phyloP scores from a whole-genome alignment of 176 grass and related monocot species.

The Canna indica region DNA sequence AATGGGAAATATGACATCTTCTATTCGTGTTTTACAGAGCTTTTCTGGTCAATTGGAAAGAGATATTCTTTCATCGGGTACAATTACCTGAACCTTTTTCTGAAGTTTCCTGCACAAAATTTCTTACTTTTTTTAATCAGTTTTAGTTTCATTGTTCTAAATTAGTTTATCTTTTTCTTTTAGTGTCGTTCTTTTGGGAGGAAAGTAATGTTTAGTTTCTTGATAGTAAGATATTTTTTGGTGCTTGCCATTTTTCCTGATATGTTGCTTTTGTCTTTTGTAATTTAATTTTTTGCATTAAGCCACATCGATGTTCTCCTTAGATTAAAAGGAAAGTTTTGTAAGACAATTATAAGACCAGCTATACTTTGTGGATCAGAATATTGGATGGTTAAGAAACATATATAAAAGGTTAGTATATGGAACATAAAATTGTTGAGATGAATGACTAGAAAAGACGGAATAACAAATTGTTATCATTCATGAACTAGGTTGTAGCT shows the following conservation, averaged over 20 bases:
- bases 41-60: slow-evolving; percentile 86
- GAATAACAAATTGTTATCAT: too few species aligned
- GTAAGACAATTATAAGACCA: too few species aligned
- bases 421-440: too few species aligned
- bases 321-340: too few species aligned
- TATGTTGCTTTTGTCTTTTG: background rate
- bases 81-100: slow-evolving; percentile 19
- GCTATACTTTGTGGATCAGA: too few species aligned
- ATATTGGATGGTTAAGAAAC: too few species aligned
- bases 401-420: too few species aligned
- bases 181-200: background rate
- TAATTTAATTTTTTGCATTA: background rate
- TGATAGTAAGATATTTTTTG: background rate
- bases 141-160: slow-evolving; percentile 9
- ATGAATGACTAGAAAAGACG: too few species aligned
- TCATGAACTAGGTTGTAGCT: too few species aligned
- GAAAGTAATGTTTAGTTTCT: background rate
- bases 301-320: background rate
- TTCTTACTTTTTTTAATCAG: background rate
- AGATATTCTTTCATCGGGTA: slow-evolving; percentile 88
- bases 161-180: background rate
- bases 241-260: background rate
- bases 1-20: slow-evolving; percentile 15
- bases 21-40: slow-evolving; percentile 40
- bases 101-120: background rate